Evolutionary conservation across 306 rosid genomes (phyloP), one percentile per base, ranked within the genome.

Genomic region (Trifolium fragiferum): DNA sequence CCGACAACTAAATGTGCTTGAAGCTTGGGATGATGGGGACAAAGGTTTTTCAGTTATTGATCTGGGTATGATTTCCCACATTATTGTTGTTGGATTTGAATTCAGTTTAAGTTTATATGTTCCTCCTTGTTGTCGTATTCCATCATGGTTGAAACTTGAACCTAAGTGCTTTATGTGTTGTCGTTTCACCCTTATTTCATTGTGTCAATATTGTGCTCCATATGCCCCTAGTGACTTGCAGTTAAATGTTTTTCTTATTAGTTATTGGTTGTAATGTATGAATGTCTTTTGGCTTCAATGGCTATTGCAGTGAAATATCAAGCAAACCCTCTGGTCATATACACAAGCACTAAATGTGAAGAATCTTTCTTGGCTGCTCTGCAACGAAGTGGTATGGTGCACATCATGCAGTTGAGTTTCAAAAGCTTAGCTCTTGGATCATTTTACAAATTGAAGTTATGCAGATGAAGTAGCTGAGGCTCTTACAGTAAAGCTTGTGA

Each of bases 21-120:
- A 93, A 83, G 88, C 87, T 86, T 91, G 98, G 98, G 98, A 93
- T 84, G 96, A 88, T 65, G 90, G 94, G 49, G 88, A 89, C 87
- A 65, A 74, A 10, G 91, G 85, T 51, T 93, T 88, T 80, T 96
- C 98, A 27, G 76, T 93, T 83, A 86, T 93, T 80, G 94, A 90
- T 86, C 81, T 93, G 43, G 92, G 98, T 93, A 86, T 78, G 66
- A 50, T 83, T 86, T 27, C 23, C 59, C 81, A 72, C 81, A 77
- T 61, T 62, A 72, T 75, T 27, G 47, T 19, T 64, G 76, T 66
- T 74, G 32, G 33, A 54, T 35, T 55, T 68, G 55, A 72, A 51
- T 76, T 61, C 30, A 74, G 37, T 73, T 74, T 82, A 80, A 46
- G 70, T 77, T 78, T 66, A 44, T 71, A 19, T 57, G 38, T 65